Conservation (phyloP, 805 yeast species). For the Candida piceae region DNA sequence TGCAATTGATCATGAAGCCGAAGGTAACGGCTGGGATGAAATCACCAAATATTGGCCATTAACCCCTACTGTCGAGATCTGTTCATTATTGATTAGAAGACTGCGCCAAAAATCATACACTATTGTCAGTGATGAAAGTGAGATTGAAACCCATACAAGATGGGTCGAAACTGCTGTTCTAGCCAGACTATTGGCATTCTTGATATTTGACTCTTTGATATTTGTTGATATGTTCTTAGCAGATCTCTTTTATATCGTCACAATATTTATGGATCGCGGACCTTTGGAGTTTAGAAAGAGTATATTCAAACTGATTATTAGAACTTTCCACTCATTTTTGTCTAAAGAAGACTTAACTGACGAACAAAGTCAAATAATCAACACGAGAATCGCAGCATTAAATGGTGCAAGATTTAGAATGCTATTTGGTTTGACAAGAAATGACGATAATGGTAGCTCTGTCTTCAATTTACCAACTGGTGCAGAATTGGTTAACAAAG, state of each 20-base stretch:
- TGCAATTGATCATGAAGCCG: conserved; percentile 74
- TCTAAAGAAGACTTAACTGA: conserved; percentile 48
- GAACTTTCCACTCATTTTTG: conserved; percentile 64
- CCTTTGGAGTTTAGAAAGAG: conserved; percentile 53
- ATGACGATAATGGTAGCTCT: conserved; percentile 29
- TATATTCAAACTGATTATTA: conserved; percentile 56
- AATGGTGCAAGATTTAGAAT: conserved; percentile 63
- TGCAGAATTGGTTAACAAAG: conserved; percentile 34
- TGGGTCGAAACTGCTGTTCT: conserved; percentile 72
- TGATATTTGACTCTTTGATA: conserved; percentile 65
- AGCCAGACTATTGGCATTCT: conserved; percentile 54
- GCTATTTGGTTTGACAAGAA: conserved; percentile 65
- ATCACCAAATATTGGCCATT: conserved; percentile 57
- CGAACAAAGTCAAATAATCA: conserved; percentile 36
- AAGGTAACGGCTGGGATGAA: conserved; percentile 62
- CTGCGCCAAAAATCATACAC: conserved; percentile 50
- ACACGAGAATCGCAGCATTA: conserved; percentile 41
- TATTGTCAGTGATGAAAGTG: conserved; percentile 39
- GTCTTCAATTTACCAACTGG: conserved; percentile 23
- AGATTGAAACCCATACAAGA: conserved; percentile 45
- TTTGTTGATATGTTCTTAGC: conserved; percentile 63
- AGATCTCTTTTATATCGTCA: conserved; percentile 63
- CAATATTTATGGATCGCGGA: conserved; percentile 52
- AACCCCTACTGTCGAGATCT: conserved; percentile 67
- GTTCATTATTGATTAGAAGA: conserved; percentile 57